Evolutionary conservation across 2,329 filamentous ascomycete species (phyloP).

Genomic region (Colletotrichum eremochloae): DNA sequence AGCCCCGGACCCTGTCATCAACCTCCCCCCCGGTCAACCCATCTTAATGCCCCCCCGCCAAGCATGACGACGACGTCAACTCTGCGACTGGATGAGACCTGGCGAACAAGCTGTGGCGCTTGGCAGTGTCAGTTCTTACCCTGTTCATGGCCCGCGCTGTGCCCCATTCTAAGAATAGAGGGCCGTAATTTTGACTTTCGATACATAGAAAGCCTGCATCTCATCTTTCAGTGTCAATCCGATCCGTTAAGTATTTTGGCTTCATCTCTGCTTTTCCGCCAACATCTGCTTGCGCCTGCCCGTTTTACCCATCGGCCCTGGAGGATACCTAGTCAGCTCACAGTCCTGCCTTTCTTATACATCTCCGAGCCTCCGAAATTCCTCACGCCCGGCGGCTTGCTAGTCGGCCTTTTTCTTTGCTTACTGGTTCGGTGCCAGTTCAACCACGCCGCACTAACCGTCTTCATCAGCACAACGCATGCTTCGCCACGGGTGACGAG

Average conservation of each 20-base stretch:
- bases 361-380: constrained; percentile 16
- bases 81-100: constrained; percentile 41
- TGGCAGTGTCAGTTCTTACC: constrained; percentile 41
- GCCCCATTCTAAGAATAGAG: constrained; percentile 36
- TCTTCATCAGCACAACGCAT: constrained; percentile 27
- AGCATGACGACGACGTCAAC: constrained; percentile 38
- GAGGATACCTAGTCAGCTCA: neutral
- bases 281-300: neutral
- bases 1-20: constrained; percentile 30
- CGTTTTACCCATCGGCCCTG: constrained; percentile 28
- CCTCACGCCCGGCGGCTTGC: neutral
- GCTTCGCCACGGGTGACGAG: constrained; percentile 41
- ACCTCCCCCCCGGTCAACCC: constrained; percentile 15
- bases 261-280: constrained; percentile 1
- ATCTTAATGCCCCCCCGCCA: constrained; percentile 18
- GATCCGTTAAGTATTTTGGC: constrained; percentile 13
- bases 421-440: constrained; percentile 23
- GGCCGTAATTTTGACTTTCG: constrained; percentile 29
- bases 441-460: constrained; percentile 20
- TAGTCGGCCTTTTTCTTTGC: constrained; percentile 6
- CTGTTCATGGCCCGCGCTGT: constrained; percentile 36
- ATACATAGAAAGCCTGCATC: constrained; percentile 35
- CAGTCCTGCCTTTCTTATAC: neutral
- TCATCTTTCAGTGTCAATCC: constrained; percentile 13
- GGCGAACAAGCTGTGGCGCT: constrained; percentile 37